A percentile compares a stretch with the other conserved stretches of the same genome.
Evolutionary conservation across 179 eudicot species (phyloP).

Genomic region (Beta lomatogona): DNA sequence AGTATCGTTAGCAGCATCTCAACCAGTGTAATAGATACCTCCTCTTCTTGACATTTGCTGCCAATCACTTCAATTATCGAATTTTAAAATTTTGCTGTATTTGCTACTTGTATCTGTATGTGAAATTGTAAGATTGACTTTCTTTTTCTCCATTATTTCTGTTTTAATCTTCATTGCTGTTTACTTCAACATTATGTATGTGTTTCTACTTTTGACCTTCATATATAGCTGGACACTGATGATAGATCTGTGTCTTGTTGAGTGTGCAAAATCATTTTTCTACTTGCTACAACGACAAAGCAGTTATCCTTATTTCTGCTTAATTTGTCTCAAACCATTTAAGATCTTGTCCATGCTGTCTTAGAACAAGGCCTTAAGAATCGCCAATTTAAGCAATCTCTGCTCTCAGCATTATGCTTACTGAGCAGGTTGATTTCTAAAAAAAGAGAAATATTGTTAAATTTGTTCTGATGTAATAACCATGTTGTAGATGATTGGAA

Average conservation of each 20-base stretch:
- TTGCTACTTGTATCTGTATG: background rate
- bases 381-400: background rate
- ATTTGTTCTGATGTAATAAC: background rate
- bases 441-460: background rate
- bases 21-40: constrained; percentile 99
- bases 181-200: constrained; percentile 15
- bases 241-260: background rate
- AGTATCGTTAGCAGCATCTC: constrained; percentile 94
- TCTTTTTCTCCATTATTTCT: background rate
- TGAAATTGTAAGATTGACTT: background rate
- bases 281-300: background rate
- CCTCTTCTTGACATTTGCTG: constrained; percentile 34
- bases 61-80: background rate
- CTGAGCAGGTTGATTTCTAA: background rate
- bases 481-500: background rate
- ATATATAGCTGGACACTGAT: background rate
- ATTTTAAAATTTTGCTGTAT: background rate
- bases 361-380: no score
- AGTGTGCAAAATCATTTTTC: background rate
- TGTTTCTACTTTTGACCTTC: background rate
- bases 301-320: no score
- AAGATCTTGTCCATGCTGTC: background rate
- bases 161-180: background rate
- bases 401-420: background rate
- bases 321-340: no score